Conservation (phyloP, 192 early-diverging fungal genomes). For the Gigaspora rosea region DNA sequence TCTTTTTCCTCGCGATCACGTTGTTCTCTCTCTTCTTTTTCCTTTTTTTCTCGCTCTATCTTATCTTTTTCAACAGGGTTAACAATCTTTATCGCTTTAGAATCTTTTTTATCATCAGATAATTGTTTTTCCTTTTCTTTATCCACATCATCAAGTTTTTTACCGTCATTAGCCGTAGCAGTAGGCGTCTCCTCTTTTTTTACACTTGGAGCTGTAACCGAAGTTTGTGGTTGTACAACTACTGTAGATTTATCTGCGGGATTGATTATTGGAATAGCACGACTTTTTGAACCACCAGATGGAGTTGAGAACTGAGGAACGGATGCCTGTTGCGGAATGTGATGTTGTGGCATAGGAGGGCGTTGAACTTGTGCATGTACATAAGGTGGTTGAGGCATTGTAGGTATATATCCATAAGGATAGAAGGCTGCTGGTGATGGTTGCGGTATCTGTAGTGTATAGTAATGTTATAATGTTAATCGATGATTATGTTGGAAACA, state of each 20-base stretch:
- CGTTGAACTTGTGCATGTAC: too few relatives aligned
- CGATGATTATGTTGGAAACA: not conserved
- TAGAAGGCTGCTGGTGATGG: too few relatives aligned
- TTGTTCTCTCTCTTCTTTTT: slow-evolving; percentile 38
- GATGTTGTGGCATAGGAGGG: not conserved
- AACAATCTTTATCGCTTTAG: slow-evolving; percentile 50
- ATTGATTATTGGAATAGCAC: slow-evolving; percentile 17
- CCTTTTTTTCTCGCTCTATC: slow-evolving; percentile 22
- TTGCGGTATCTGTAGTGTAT: too few relatives aligned
- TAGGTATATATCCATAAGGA: too few relatives aligned
- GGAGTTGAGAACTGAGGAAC: not conserved
- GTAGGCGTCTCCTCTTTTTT: slow-evolving; percentile 19
- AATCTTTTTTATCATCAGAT: slow-evolving; percentile 16
- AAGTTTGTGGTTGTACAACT: not conserved
- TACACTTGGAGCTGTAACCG: not conserved
- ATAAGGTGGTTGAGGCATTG: too few relatives aligned
- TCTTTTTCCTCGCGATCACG: slow-evolving; percentile 43
- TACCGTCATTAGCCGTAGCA: not conserved
- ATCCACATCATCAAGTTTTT: not conserved
- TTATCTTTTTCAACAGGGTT: slow-evolving; percentile 48
- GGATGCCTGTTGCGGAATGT: not conserved
- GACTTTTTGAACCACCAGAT: not conserved
- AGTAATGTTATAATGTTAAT: not conserved
- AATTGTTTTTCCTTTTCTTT: not conserved
- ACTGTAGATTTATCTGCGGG: not conserved